A percentile compares a stretch with the other conserved stretches of the same genome.
Conservation (phyloP, 2,329 filamentous ascomycete species). For the Amesomyces nigricolor region DNA sequence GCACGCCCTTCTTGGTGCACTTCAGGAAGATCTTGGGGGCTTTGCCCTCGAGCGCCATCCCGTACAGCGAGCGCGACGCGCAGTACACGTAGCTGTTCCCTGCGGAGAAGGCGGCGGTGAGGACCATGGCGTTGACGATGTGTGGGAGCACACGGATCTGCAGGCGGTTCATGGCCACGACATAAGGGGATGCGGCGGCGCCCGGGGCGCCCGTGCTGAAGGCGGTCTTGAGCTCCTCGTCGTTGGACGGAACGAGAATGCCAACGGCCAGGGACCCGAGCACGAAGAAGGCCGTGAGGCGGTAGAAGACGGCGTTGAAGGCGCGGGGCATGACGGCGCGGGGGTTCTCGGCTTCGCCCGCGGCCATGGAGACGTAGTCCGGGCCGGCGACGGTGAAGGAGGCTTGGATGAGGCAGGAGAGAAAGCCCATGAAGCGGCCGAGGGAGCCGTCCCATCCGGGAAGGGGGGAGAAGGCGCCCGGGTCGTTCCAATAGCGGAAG, state of each 20-base stretch:
- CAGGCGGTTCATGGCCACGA: constrained; percentile 34
- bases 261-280: constrained; percentile 57
- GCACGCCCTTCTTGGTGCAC: constrained; percentile 42
- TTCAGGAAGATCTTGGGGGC: constrained; percentile 39
- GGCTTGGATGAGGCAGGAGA: constrained; percentile 67
- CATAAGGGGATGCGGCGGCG: constrained; percentile 47
- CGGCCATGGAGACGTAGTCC: constrained; percentile 56
- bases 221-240: constrained; percentile 47
- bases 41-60: constrained; percentile 45
- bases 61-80: constrained; percentile 45
- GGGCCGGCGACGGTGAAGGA: constrained; percentile 62
- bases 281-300: constrained; percentile 67
- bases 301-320: constrained; percentile 69
- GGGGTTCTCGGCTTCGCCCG: constrained; percentile 59
- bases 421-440: constrained; percentile 69
- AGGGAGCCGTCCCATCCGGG: constrained; percentile 51
- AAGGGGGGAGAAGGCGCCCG: constrained; percentile 64
- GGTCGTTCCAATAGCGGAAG: constrained; percentile 62
- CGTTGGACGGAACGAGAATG: constrained; percentile 54
- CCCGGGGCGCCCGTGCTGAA: constrained; percentile 45
- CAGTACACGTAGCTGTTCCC: constrained; percentile 50
- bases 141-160: constrained; percentile 48
- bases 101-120: constrained; percentile 31
- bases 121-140: constrained; percentile 51
- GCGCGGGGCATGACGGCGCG: constrained; percentile 60